These are phyloP conservation scores for Euptelea pleiosperma DNA, from an alignment of 164 flowering plant genomes.

Conservation along the genomic window DNA sequence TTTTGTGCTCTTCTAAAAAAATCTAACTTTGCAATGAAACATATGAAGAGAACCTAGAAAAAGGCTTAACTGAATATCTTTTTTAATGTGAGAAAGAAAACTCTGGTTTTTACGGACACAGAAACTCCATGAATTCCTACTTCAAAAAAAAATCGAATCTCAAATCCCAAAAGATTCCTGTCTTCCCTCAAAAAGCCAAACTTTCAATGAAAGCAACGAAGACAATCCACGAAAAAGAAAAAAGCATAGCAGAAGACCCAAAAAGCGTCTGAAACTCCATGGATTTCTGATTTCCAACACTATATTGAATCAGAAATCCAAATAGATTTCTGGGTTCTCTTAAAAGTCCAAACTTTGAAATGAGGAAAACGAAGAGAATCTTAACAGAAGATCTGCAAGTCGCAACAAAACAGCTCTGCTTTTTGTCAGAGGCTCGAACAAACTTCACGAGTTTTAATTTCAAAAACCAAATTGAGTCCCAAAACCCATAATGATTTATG, in stretches of 20 bases:
- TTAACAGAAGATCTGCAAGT: neutral
- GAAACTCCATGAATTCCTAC: neutral
- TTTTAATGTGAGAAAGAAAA: neutral
- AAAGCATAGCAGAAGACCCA: neutral
- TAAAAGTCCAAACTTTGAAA: conserved; percentile 6
- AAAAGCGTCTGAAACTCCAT: neutral
- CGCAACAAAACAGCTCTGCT: neutral
- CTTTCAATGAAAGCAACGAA: conserved; percentile 7
- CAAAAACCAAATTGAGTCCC: too few species aligned
- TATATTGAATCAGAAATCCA: too few species aligned
- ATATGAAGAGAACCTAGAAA: too few species aligned
- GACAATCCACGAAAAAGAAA: neutral
- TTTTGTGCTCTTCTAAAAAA: too few species aligned
- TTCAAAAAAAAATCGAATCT: conserved; percentile 9
- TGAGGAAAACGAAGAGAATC: neutral
- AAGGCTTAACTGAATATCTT: neutral
- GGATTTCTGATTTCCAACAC: neutral
- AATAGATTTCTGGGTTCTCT: neutral
- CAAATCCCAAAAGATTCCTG: conserved; percentile 25
- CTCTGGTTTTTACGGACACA: neutral
- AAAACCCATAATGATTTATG: too few species aligned
- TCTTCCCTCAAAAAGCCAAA: conserved; percentile 16
- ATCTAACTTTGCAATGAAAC: neutral
- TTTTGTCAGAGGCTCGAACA: neutral
- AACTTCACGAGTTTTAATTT: too few species aligned